Conservation (phyloP, 495 filamentous ascomycete species). For the Talaromyces wortmannii region DNA sequence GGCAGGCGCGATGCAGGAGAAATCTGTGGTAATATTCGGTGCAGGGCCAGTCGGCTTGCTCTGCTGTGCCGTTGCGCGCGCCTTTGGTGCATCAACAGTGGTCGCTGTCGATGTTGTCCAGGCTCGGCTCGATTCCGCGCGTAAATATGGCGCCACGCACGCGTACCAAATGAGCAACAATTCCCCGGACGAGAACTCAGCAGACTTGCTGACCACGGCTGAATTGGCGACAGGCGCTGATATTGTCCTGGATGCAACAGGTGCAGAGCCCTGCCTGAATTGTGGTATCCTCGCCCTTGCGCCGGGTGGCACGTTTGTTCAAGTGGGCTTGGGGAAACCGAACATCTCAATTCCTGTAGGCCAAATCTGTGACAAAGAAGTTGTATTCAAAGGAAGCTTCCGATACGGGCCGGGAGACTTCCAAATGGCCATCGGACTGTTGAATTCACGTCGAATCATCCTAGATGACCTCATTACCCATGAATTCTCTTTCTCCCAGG, state of each 20-base stretch:
- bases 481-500: constrained; percentile 12
- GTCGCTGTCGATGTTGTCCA: constrained; percentile 69
- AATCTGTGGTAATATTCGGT: constrained; percentile 72
- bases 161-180: constrained; percentile 38
- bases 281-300: constrained; percentile 60
- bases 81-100: constrained; percentile 66
- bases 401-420: constrained; percentile 78
- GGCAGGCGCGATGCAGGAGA: constrained; percentile 57
- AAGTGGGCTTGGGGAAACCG: constrained; percentile 72
- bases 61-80: constrained; percentile 64
- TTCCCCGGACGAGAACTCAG: constrained; percentile 54
- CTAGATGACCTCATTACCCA: constrained; percentile 66
- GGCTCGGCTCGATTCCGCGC: constrained; percentile 60
- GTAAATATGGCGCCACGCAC: constrained; percentile 56
- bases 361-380: constrained; percentile 72
- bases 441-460: constrained; percentile 55
- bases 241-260: constrained; percentile 71
- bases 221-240: constrained; percentile 51
- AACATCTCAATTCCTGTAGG: constrained; percentile 79
- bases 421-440: constrained; percentile 61
- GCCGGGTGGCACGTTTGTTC: constrained; percentile 71
- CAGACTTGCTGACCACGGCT: constrained; percentile 33
- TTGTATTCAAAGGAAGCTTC: constrained; percentile 72
- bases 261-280: constrained; percentile 69
- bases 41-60: constrained; percentile 77